Evolutionary conservation across 495 filamentous ascomycete species (phyloP), one percentile per base, ranked within the genome.

Genomic region (Penicillium salamii): DNA sequence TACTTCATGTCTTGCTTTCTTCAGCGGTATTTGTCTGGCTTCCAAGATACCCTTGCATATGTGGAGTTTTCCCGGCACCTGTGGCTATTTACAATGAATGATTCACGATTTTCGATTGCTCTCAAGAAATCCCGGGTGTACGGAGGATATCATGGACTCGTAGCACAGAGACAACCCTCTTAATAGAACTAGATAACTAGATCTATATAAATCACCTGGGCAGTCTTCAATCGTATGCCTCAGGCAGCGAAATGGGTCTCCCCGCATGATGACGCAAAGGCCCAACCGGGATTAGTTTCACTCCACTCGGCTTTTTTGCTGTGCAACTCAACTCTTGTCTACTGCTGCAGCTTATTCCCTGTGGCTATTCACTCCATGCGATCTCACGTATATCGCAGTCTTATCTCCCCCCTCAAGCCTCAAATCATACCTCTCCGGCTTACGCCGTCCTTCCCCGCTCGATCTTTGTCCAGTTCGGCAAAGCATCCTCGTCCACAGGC

Each of bases 371-470:
- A 37, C 61, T 54, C 51, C 40, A 65, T 65, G 61, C 50, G 53
- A 50, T 39, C 44, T 28, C 55, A 52, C 38, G 40, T 80, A 55
- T 54, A 84, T 53, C 81, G 80, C 57, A 75, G 73, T 19, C 61
- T 87, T 37, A 50, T 50, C 41, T 46, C 49, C 26, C 53, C 63
- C 58, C 45, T 66, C 47, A 50, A 49, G 61, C 53, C 48, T 28
- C 51, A 57, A 31, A 35, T 43, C 44, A 49, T 47, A 34, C 35
- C 42, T 40, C 46, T 60, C 67, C 43, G 56, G 68, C 56, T 62
- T 58, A 32, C 65, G 63, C 54, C 59, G 14, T 41, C 55, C n/a
- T n/a, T n/a, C n/a, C n/a, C n/a, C 52, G 54, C 54, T 47, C 49
- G 51, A 38, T 45, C 42, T 28, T 26, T 56, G 13, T 61, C 58